A percentile compares a stretch with the other conserved stretches of the same genome.
phyloP scores from a whole-genome alignment of 805 yeast genomes.

The Ogataea angusta region DNA sequence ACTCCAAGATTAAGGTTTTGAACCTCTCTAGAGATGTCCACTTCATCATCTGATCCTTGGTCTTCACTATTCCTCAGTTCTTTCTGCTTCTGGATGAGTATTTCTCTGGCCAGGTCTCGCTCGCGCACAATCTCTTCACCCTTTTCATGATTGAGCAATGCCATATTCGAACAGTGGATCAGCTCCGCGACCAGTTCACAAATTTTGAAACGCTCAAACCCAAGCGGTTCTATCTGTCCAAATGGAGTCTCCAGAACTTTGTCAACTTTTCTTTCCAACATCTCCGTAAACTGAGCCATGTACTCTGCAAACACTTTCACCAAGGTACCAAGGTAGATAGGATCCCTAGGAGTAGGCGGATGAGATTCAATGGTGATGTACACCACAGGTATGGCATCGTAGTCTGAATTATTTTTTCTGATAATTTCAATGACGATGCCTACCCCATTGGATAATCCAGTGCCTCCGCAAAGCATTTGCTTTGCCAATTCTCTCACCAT shows the following conservation, averaged over 20 bases:
- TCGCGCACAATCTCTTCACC: slow-evolving; percentile 67
- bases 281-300: slow-evolving; percentile 63
- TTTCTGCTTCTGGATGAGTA: slow-evolving; percentile 39
- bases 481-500: slow-evolving; percentile 65
- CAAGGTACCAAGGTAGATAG: slow-evolving; percentile 86
- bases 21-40: slow-evolving; percentile 34
- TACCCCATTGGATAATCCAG: slow-evolving; percentile 90
- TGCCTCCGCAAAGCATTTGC: slow-evolving; percentile 78
- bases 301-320: slow-evolving; percentile 73
- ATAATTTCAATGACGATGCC: slow-evolving; percentile 92
- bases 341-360: slow-evolving; percentile 91
- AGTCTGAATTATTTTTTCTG: slow-evolving; percentile 93
- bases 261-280: slow-evolving; percentile 44
- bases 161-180: slow-evolving; percentile 97
- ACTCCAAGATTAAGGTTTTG: slow-evolving; percentile 26
- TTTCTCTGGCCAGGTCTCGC: slow-evolving; percentile 64
- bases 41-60: slow-evolving; percentile 28
- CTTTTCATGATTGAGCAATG: slow-evolving; percentile 70
- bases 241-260: slow-evolving; percentile 57
- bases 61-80: slow-evolving; percentile 26
- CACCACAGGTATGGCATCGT: slow-evolving; percentile 83
- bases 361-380: slow-evolving; percentile 80
- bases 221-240: slow-evolving; percentile 69
- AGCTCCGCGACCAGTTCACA: slow-evolving; percentile 93
- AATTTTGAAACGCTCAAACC: slow-evolving; percentile 86